Evolutionary conservation across 805 yeast genomes (phyloP), one percentile per base, ranked within the genome.

Genomic region (Brettanomyces anomalus): DNA sequence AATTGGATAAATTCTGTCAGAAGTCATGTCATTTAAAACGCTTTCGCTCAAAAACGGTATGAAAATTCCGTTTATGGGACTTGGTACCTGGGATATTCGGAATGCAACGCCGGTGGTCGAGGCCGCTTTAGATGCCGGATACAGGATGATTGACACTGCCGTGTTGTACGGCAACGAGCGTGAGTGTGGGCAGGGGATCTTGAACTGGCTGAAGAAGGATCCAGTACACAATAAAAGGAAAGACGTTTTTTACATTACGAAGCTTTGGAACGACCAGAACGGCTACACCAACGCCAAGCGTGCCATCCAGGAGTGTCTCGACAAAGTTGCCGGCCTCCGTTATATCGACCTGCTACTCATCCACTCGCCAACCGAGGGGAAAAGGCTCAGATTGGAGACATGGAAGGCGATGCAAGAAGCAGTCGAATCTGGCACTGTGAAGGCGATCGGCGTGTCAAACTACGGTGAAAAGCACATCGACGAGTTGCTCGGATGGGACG

Each of bases 381-480:
- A 64, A 32, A 52, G 50, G 40, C 51, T 63, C 52, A 68, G 90
- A 55, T 51, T 80, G 36, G 85, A 71, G 33, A 74, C 88, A 1
- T 84, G 80, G 74, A 67, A 64, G 53, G 89, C 88, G 1, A 70
- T 85, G 70, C 88, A 85, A 59, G 90, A 85, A 49, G 77, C 77
- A 18, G 80, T 77, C 17, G 74, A 70, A 24, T 65, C 64, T 5
- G 82, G 86, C 8, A 58, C 66, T 37, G 76, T 81, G 42, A 73
- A 70, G 52, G 70, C 84, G 13, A 77, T 85, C 44, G 95, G 95
- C 39, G 89, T 85, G 14, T 84, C 94, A 7, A 84, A 84, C 63
- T 85, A 71, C 53, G 85, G 86, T 38, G 55, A 60, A 14, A 62
- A 60, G 4, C 86, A 79, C 55, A 57, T 85, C 19, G 71, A 78